Evolutionary conservation across 2,329 filamentous ascomycete species (phyloP), one percentile per base, ranked within the genome.

Genomic region (Arthrobotrys musiformis): DNA sequence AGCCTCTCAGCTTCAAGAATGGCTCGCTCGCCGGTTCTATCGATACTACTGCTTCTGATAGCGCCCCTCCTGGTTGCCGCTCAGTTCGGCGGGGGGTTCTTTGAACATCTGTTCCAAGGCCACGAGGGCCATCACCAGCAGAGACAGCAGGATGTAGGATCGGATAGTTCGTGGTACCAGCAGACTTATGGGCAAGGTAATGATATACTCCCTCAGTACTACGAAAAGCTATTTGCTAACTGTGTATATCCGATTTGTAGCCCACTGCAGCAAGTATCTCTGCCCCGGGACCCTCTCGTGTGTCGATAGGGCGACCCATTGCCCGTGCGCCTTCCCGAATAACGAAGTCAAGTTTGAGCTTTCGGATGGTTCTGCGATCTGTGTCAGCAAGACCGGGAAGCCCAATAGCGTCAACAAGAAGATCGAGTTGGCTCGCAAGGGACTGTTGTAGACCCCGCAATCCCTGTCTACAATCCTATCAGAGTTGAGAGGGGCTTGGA

Each of bases 231-330:
- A 46, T 54, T 22, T 13, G 8, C 48, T 52, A 67, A 37, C 48
- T 66, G 3, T 15, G 44, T 60, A 22, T 22, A 79, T 74, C 84
- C 64, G 84, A 82, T 62, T 82, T 30, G 81, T 81, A 92, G 92
- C 93, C n/a, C 87, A 90, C 81, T 99, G 95, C 86, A 89, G 92
- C 81, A 94, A 94, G 81, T 99, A 97, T 83, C 90, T 99, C 68
- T 99, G 95, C 83, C 94, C 95, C 1, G 93, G 93, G 79, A 98
- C 95, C 0, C 88, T 99, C 76, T 92, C 94, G 37, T 99, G 95
- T 85, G 95, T 99, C 5, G 91, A 96, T 83, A 95, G 97, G 85
- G 94, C 95, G 0, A 94, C 98, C 83, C 95, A 99, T 85, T 99
- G 95, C 84, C 95, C 95, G 28, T 99, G 95, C 85, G 87, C 93